Evolutionary conservation across 2,329 filamentous ascomycete genomes (phyloP).

Genomic region (Xylaria polymorpha): DNA sequence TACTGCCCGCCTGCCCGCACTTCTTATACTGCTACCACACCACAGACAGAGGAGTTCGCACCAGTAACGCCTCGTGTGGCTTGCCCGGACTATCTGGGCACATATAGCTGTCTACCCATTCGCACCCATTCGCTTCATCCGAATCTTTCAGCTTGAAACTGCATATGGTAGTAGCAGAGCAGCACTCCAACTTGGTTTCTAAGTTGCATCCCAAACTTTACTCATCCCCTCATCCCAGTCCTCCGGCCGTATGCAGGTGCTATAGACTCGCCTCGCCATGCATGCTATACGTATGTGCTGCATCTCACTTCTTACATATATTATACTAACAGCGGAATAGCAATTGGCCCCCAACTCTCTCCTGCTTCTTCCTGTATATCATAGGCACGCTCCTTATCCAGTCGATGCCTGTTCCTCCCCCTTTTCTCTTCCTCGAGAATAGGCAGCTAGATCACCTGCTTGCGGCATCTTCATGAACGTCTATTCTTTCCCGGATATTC

Average conservation of each 20-base stretch:
- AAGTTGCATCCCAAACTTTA: background rate
- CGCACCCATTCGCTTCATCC: background rate
- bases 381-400: conserved; percentile 4
- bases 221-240: background rate
- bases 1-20: no score
- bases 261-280: conserved; percentile 11
- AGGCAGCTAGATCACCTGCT: background rate
- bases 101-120: background rate
- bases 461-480: background rate
- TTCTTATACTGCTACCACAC: background rate
- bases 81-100: background rate
- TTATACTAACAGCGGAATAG: conserved; percentile 5
- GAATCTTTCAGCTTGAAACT: background rate
- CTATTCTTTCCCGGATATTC: conserved; percentile 9
- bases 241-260: background rate
- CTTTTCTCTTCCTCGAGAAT: background rate
- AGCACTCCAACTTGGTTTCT: no score
- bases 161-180: no score
- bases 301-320: no score
- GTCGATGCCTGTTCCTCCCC: background rate
- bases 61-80: conserved; percentile 10
- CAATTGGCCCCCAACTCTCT: background rate
- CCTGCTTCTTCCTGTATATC: conserved; percentile 9
- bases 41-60: background rate
- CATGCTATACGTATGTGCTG: conserved; percentile 5